These are phyloP conservation scores for Diaporthe citriasiana DNA, from an alignment of 2,329 filamentous ascomycete species.

Conservation along the genomic window DNA sequence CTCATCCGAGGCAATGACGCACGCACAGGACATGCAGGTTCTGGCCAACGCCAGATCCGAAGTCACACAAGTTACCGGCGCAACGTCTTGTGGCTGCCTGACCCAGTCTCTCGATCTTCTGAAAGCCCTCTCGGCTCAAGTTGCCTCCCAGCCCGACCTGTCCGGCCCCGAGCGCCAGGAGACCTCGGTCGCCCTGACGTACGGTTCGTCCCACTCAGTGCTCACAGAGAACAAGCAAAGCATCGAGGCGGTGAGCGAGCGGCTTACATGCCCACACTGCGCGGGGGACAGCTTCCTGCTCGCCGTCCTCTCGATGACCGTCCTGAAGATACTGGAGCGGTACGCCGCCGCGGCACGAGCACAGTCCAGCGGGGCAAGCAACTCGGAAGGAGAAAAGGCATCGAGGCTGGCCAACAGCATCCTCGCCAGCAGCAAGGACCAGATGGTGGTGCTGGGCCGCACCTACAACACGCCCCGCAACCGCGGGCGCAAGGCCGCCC, in stretches of 20 bases:
- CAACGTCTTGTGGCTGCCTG: neutral
- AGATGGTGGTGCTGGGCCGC: neutral
- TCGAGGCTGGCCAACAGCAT: neutral
- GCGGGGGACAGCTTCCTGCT: neutral
- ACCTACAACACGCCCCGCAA: neutral
- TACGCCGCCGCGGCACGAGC: neutral
- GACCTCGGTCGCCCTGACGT: neutral
- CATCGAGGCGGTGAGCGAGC: neutral
- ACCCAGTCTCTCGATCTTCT: conserved; percentile 2
- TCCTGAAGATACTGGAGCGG: conserved; percentile 7
- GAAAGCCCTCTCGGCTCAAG: neutral
- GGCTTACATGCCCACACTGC: neutral
- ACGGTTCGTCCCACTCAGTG: neutral
- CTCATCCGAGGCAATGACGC: neutral
- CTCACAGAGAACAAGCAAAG: neutral
- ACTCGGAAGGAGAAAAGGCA: neutral
- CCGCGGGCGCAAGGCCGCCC: conserved; percentile 3
- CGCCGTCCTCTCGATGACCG: neutral
- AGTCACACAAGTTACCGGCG: neutral
- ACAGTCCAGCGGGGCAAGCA: neutral
- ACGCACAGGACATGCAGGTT: neutral
- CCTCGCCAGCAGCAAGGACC: conserved; percentile 3
- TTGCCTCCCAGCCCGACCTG: neutral
- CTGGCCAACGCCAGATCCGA: neutral
- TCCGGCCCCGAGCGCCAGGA: neutral